Percentiles rank a stretch among this genome's conserved stretches.
These are phyloP conservation scores for Cicer bijugum DNA, from an alignment of 306 rosid genomes.

Conservation along the genomic window DNA sequence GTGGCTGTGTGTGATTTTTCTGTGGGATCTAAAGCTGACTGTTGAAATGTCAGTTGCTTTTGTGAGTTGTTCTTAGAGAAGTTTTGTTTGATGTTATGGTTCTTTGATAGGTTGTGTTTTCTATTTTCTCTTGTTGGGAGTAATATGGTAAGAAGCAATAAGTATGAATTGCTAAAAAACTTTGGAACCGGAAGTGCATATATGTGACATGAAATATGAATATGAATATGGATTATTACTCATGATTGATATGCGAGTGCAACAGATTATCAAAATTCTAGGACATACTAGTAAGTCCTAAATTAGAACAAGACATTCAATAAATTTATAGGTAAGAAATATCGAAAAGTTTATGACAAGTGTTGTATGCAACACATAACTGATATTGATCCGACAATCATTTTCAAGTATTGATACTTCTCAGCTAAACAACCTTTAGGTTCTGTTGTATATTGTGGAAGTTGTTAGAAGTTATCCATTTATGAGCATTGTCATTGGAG, in stretches of 20 bases:
- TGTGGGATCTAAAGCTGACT: conserved; percentile 5
- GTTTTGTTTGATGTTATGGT: conserved; percentile 20
- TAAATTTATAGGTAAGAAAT: not conserved
- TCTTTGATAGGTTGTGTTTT: not conserved
- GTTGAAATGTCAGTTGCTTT: not conserved
- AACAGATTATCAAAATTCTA: not conserved
- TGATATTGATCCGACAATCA: not conserved
- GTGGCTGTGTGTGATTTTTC: conserved; percentile 2
- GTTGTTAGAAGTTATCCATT: conserved; percentile 23
- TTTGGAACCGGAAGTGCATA: not conserved
- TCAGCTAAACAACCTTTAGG: not conserved
- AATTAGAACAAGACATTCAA: not conserved
- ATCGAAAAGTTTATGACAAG: not conserved
- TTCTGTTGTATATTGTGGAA: conserved; percentile 8
- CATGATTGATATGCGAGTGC: not conserved
- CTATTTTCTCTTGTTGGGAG: conserved; percentile 1
- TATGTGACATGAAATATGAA: not conserved
- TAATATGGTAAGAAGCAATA: conserved; percentile 8
- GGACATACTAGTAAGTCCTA: not conserved
- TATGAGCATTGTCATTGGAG: not conserved
- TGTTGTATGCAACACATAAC: not conserved
- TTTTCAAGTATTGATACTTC: not conserved
- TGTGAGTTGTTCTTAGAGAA: conserved; percentile 18
- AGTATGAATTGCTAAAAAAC: conserved; percentile 18
- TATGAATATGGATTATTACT: too few relatives aligned